A percentile compares a stretch with the other conserved stretches of the same genome.
These are phyloP conservation scores for Pisolithus thermaeus DNA, from an alignment of 1,284 basidiomycete species.

Conservation along the genomic window DNA sequence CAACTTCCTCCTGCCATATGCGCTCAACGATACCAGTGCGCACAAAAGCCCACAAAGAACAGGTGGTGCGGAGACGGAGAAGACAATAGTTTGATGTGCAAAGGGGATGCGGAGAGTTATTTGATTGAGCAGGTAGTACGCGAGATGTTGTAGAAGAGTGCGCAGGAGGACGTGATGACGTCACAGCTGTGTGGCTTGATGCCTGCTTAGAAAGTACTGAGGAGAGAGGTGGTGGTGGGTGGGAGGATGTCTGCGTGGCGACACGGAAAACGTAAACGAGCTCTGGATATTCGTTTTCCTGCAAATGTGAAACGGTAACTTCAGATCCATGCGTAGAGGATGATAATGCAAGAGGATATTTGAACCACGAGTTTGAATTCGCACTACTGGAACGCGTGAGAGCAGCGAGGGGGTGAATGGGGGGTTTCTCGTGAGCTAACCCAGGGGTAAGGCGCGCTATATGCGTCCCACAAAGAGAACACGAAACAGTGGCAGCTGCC, in stretches of 20 bases:
- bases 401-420: constrained; percentile 12
- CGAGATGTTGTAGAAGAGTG: constrained; percentile 20
- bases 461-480: constrained; percentile 73
- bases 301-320: constrained; percentile 25
- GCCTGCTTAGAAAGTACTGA: constrained; percentile 17
- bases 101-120: constrained; percentile 54
- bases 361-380: constrained; percentile 50
- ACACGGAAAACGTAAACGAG: constrained; percentile 61
- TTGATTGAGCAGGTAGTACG: constrained; percentile 14
- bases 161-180: constrained; percentile 21
- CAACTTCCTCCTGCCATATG: constrained; percentile 77
- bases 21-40: constrained; percentile 76
- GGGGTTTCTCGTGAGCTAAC: constrained; percentile 14
- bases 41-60: constrained; percentile 88
- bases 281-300: constrained; percentile 29
- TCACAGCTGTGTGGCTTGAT: constrained; percentile 12
- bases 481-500: constrained; percentile 40
- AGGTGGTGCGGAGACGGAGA: constrained; percentile 75
- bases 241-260: constrained; percentile 27
- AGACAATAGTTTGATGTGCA: constrained; percentile 78
- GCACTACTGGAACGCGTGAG: constrained; percentile 16
- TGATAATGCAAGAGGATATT: constrained; percentile 38
- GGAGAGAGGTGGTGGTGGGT: constrained; percentile 23
- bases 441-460: constrained; percentile 31
- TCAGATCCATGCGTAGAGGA: constrained; percentile 21